phyloP scores from a whole-genome alignment of 257 asterid species.

The Solanum phureja region DNA sequence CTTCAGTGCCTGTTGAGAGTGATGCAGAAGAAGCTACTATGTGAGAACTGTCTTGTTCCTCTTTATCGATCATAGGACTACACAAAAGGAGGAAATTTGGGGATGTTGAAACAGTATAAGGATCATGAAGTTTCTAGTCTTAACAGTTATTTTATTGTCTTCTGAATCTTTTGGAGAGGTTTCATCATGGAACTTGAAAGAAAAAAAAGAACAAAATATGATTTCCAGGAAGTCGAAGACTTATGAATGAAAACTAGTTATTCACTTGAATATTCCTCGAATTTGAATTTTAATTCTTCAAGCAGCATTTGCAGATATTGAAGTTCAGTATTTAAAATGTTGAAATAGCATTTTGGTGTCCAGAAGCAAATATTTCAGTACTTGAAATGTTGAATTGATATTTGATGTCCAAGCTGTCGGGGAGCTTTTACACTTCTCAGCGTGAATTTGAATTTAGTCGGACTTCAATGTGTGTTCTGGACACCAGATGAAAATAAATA shows the following conservation, averaged over 20 bases:
- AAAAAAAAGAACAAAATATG: background rate
- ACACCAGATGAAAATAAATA: no score
- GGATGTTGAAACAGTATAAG: background rate
- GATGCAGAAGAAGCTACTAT: conserved; percentile 53
- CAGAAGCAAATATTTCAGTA: background rate
- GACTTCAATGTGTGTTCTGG: background rate
- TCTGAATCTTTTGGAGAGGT: background rate
- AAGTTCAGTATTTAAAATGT: background rate
- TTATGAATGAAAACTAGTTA: background rate
- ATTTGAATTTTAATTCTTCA: background rate
- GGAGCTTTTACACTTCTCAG: background rate
- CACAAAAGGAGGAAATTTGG: background rate
- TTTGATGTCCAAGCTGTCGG: background rate
- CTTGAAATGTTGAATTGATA: background rate
- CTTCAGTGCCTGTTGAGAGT: conserved; percentile 41
- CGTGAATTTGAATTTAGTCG: fast-evolving
- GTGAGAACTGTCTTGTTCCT: conserved; percentile 1
- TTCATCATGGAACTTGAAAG: background rate
- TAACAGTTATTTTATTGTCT: background rate
- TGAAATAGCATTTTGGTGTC: background rate
- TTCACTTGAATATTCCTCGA: background rate
- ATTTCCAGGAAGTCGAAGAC: background rate
- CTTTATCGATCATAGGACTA: background rate
- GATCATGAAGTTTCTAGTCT: background rate
- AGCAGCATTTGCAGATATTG: background rate